Conservation (phyloP, 2,329 filamentous ascomycete species). For the Neonectria ditissima region DNA sequence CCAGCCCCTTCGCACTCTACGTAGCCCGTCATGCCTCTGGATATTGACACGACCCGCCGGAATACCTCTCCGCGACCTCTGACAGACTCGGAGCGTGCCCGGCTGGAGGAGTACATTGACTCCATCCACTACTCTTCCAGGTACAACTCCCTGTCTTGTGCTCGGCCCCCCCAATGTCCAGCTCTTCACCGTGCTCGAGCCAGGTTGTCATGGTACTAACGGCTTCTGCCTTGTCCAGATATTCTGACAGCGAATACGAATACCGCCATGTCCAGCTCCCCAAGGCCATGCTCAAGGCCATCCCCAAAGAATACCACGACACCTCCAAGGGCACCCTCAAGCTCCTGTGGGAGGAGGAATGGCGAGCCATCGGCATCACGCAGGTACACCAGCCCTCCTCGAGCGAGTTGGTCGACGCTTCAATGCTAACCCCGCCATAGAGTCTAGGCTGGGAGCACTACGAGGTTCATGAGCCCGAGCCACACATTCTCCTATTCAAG, state of each 20-base stretch:
- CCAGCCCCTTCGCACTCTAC: constrained; percentile 5
- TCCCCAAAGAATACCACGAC: constrained; percentile 95
- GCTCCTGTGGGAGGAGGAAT: constrained; percentile 97
- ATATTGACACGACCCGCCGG: constrained; percentile 84
- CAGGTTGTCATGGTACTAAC: constrained; percentile 1
- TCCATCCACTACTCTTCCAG: constrained; percentile 94
- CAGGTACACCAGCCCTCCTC: constrained; percentile 70
- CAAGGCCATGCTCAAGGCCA: constrained; percentile 97
- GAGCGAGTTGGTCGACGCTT: neutral
- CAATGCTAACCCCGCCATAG: constrained; percentile 59
- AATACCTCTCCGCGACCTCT: constrained; percentile 88
- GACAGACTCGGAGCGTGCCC: constrained; percentile 82
- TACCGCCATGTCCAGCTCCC: constrained; percentile 98
- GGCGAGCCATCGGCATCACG: constrained; percentile 96
- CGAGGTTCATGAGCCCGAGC: constrained; percentile 98
- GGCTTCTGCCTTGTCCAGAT: constrained; percentile 66
- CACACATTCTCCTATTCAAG: constrained; percentile 99
- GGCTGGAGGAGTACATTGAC: constrained; percentile 91
- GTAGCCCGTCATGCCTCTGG: constrained; percentile 48
- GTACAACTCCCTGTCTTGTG: constrained; percentile 60
- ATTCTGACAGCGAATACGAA: constrained; percentile 92
- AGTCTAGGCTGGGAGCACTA: constrained; percentile 99
- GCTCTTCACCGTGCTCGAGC: neutral
- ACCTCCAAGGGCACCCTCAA: constrained; percentile 90
- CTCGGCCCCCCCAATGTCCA: constrained; percentile 38